Base-by-base conservation (phyloP, 2,329 filamentous ascomycete genomes). In the Sclerotinia trifoliorum region DNA sequence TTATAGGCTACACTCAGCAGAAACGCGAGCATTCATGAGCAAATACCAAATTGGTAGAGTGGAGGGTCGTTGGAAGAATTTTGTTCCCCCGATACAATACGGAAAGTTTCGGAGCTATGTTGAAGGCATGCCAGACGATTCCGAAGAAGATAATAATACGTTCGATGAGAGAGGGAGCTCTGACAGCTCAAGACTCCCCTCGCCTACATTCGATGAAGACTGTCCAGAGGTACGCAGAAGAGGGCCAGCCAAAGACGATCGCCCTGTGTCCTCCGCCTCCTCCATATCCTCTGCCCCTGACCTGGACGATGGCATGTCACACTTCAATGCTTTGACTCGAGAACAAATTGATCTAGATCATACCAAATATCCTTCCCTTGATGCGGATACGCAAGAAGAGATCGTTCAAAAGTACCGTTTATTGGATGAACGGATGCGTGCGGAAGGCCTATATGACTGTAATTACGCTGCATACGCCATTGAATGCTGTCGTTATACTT, bases 81-180 rank as follows among this genome's bases (percentile, higher is more conserved):
- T 97, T 77, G 76, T 91, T 8, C 94, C 95, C 5, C 94, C 95
- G 0, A 94, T 98, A 65, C 94, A 98, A 79, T 94, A 93, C 68
- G 94, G 94, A 54, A 84, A 84, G 69, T 96, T 94, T 79, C 85
- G 89, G 72, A 79, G 81, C 29, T 83, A 83, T 70, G 77, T 79
- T 64, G 80, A 83, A 71, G 72, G 71, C n/a, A 49, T 63, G 19
- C 39, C 55, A 52, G 74, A 77, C 10, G 78, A 80, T 56, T 77
- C 80, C 46, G 79, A 79, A 61, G 78, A 56, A 32, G 69, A 70
- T 29, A 76, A 79, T 24, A 52, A 54, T 29, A 13, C 19, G 29
- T 66, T 26, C 24, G 58, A 62, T 35, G 78, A 80, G 46, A 64
- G 69, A 24, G 56, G 57, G 32, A 73, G 70, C 65, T 73, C 74